These are phyloP conservation scores for Sphaerulina vaccinii DNA, from an alignment of 2,329 filamentous ascomycete genomes.

Conservation along the genomic window DNA sequence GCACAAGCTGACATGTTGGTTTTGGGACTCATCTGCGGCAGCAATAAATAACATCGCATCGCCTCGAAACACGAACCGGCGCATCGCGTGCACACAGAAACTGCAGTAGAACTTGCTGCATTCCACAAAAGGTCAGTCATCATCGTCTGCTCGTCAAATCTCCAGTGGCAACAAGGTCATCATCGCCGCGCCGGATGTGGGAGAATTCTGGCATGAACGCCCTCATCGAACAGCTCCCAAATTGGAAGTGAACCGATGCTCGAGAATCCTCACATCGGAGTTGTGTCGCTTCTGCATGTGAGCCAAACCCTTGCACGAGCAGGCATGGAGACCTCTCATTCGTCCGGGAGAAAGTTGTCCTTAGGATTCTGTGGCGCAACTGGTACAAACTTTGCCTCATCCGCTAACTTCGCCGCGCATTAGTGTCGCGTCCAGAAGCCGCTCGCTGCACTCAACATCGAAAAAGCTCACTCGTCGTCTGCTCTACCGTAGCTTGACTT, in stretches of 20 bases:
- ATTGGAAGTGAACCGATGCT: not conserved
- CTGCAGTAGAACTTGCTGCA: not conserved
- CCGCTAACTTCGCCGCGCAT: not conserved
- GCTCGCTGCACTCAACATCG: not conserved
- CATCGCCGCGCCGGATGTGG: not conserved
- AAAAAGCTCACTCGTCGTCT: not conserved
- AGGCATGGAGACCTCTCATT: not conserved
- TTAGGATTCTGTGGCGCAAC: not conserved
- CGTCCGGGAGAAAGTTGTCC: not conserved
- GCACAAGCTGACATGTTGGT: not conserved
- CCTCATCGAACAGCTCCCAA: not conserved
- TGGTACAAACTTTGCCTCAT: not conserved
- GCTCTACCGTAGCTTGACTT: not conserved
- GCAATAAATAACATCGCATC: not conserved
- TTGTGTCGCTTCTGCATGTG: too few species aligned
- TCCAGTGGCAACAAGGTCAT: too few species aligned
- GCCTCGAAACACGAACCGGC: not conserved
- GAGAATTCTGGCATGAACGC: not conserved
- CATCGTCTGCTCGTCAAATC: not conserved
- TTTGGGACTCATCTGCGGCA: too few species aligned
- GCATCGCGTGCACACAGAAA: not conserved
- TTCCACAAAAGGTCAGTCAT: not conserved
- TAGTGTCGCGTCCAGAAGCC: constrained; percentile 7
- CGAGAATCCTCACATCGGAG: not conserved
- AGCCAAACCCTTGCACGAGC: not conserved